phyloP scores from a whole-genome alignment of 1,284 basidiomycete species.

The Cronartium quercuum region DNA sequence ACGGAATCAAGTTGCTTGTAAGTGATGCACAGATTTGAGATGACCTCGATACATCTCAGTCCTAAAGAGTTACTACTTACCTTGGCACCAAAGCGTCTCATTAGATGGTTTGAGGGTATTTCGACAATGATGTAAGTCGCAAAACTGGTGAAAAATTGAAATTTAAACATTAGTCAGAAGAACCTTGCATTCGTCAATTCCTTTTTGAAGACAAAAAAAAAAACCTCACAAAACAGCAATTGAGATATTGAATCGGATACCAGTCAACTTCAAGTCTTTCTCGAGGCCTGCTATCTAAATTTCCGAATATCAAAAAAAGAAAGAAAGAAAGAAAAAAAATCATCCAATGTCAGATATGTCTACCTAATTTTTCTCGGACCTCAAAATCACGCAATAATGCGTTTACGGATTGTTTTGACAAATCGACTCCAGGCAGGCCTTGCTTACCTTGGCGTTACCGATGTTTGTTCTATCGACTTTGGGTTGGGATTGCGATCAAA shows the following conservation, averaged over 20 bases:
- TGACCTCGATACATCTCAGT: background rate
- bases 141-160: conserved; percentile 12
- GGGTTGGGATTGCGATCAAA: background rate
- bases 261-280: background rate
- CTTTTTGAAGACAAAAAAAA: background rate
- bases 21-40: too few relatives aligned
- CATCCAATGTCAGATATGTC: background rate
- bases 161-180: background rate
- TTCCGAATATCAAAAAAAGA: too few relatives aligned
- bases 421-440: background rate
- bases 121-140: conserved; percentile 37
- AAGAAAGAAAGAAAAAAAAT: background rate
- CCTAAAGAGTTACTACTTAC: background rate
- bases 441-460: background rate
- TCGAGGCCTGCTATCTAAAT: background rate
- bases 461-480: background rate
- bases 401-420: background rate
- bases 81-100: conserved; percentile 42
- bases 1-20: background rate
- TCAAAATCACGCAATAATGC: background rate
- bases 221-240: background rate
- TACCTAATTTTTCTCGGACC: background rate
- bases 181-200: background rate
- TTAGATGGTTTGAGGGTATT: conserved; percentile 43
- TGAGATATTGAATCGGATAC: background rate